Percentiles rank a stretch among this genome's conserved stretches.
Conservation (phyloP, 192 early-diverging fungal genomes). For the Backusella psychrophila region DNA sequence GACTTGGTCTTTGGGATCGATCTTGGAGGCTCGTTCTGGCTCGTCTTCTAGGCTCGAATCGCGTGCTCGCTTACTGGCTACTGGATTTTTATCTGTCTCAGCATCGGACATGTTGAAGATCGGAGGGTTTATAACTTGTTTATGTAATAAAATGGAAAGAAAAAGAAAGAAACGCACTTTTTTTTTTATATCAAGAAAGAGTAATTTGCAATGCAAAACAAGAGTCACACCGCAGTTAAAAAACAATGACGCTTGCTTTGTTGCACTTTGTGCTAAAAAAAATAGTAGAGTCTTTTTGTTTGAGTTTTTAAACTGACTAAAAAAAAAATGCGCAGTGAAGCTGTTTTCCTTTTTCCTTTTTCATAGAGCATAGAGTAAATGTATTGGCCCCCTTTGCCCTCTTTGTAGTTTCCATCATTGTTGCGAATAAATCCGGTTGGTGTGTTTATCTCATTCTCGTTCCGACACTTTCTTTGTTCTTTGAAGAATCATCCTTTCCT, state of each 20-base stretch:
- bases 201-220: not conserved
- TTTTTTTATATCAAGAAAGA: not conserved
- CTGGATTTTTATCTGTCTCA: conserved; percentile 40
- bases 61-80: conserved; percentile 2
- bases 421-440: too few species aligned
- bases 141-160: not conserved
- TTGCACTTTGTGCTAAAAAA: not conserved
- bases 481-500: too few species aligned
- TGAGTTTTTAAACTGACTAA: too few species aligned
- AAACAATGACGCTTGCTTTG: not conserved
- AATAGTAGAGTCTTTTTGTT: too few species aligned
- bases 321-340: too few species aligned
- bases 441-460: too few species aligned
- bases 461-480: too few species aligned
- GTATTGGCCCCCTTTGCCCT: too few species aligned
- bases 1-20: conserved; percentile 6
- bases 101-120: conserved; percentile 36
- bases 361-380: too few species aligned
- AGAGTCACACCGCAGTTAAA: conserved; percentile 1
- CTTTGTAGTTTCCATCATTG: too few species aligned
- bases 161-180: not conserved
- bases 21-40: not conserved
- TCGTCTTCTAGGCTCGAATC: conserved; percentile 10
- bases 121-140: not conserved
- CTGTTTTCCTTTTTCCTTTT: too few species aligned